Evolutionary conservation across 73 alveolate species (phyloP).

Genomic region (Paramecium sonneborni): DNA sequence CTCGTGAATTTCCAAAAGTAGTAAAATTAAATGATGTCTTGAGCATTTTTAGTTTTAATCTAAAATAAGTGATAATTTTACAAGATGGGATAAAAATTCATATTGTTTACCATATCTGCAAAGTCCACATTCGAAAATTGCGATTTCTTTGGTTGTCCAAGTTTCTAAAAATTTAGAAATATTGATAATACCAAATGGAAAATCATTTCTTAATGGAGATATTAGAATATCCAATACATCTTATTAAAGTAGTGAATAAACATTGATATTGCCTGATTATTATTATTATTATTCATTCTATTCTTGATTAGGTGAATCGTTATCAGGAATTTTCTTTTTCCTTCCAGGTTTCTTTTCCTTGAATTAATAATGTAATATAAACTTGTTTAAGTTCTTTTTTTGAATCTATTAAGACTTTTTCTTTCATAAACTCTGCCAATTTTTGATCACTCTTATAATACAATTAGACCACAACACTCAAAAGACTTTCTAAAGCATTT

Average conservation of each 20-base stretch:
- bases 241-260: not conserved
- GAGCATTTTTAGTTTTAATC: conserved; percentile 32
- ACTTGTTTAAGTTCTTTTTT: not conserved
- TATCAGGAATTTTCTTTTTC: not conserved
- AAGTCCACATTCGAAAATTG: conserved; percentile 64
- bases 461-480: conserved; percentile 30
- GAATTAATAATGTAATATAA: not conserved
- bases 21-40: conserved; percentile 55
- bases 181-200: conserved; percentile 51
- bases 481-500: conserved; percentile 9
- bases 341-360: conserved; percentile 54
- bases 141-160: conserved; percentile 61
- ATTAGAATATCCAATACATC: conserved; percentile 47
- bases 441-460: conserved; percentile 53
- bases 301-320: not conserved
- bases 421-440: conserved; percentile 34
- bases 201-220: conserved; percentile 62
- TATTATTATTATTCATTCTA: not conserved
- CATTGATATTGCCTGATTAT: not conserved
- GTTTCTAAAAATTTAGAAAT: not conserved
- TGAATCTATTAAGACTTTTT: not conserved
- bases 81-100: conserved; percentile 41
- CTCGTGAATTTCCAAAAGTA: conserved; percentile 60
- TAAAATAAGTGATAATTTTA: not conserved
- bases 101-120: conserved; percentile 65